These are phyloP conservation scores for Stagonosporopsis tanaceti DNA, from an alignment of 2,329 filamentous ascomycete species.

Conservation along the genomic window DNA sequence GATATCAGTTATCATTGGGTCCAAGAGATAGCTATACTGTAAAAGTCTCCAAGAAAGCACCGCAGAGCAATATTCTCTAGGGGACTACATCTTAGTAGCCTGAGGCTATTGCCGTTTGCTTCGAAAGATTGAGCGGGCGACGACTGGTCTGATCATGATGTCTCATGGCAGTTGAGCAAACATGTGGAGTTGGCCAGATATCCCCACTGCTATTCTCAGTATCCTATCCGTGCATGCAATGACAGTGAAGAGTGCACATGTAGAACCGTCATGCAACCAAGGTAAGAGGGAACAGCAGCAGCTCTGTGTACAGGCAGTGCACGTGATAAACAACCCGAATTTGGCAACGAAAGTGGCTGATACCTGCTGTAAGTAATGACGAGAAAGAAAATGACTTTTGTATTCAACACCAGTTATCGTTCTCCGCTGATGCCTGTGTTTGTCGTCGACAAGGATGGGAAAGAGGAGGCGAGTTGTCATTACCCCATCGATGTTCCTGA, in stretches of 20 bases:
- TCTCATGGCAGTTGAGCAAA: background rate
- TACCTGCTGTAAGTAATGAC: background rate
- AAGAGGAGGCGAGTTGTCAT: conserved; percentile 14
- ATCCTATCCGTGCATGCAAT: background rate
- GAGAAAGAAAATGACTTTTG: background rate
- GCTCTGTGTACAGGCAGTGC: background rate
- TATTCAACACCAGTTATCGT: background rate
- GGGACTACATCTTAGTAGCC: background rate
- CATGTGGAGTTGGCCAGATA: background rate
- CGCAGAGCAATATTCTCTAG: background rate
- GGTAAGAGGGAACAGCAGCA: background rate
- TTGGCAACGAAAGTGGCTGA: background rate
- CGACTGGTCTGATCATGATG: background rate
- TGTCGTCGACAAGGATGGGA: conserved; percentile 6
- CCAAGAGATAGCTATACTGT: background rate
- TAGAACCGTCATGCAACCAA: background rate
- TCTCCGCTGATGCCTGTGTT: background rate
- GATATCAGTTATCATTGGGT: too few relatives aligned
- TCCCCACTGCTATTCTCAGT: background rate
- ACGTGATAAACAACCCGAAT: background rate
- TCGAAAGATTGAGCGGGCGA: too few relatives aligned
- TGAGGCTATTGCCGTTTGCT: background rate
- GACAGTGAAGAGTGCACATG: background rate
- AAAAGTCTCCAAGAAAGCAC: background rate
- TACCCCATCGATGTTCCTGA: conserved; percentile 20